Percentiles rank a stretch among this genome's conserved stretches.
Evolutionary conservation across 2,329 filamentous ascomycete species (phyloP).

Genomic region (Cladosporium colombiae): DNA sequence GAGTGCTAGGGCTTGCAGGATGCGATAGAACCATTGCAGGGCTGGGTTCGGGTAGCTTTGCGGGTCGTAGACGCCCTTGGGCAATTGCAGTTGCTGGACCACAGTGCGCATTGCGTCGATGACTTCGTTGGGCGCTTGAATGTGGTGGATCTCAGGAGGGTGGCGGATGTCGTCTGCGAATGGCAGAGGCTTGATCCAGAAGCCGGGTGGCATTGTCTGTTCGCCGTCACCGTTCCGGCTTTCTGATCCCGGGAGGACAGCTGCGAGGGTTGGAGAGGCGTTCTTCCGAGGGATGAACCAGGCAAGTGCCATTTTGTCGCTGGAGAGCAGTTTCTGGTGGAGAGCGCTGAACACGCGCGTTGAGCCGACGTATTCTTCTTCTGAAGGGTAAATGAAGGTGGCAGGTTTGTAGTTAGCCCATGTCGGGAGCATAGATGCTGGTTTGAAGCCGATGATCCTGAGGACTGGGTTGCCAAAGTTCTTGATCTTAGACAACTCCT

Average conservation of each 20-base stretch:
- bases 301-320: conserved; percentile 78
- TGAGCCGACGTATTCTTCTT: conserved; percentile 85
- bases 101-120: conserved; percentile 80
- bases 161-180: conserved; percentile 86
- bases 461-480: conserved; percentile 81
- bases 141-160: conserved; percentile 61
- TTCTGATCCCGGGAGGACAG: conserved; percentile 74
- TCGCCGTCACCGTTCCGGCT: conserved; percentile 65
- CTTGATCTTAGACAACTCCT: conserved; percentile 76
- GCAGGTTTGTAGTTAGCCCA: conserved; percentile 88
- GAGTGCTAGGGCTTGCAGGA: conserved; percentile 85
- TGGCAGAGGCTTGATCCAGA: conserved; percentile 87
- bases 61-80: conserved; percentile 81
- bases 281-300: conserved; percentile 88
- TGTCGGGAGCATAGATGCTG: conserved; percentile 68
- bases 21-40: conserved; percentile 95
- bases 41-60: conserved; percentile 80
- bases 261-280: conserved; percentile 75
- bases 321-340: conserved; percentile 79
- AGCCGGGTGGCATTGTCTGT: conserved; percentile 73
- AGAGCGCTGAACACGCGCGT: conserved; percentile 90
- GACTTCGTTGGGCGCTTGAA: conserved; percentile 67
- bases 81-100: conserved; percentile 83
- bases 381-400: conserved; percentile 90
- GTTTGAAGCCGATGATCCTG: conserved; percentile 92